Evolutionary conservation across 2,329 filamentous ascomycete genomes (phyloP), one percentile per base, ranked within the genome.

Genomic region (Apiospora arundinis): DNA sequence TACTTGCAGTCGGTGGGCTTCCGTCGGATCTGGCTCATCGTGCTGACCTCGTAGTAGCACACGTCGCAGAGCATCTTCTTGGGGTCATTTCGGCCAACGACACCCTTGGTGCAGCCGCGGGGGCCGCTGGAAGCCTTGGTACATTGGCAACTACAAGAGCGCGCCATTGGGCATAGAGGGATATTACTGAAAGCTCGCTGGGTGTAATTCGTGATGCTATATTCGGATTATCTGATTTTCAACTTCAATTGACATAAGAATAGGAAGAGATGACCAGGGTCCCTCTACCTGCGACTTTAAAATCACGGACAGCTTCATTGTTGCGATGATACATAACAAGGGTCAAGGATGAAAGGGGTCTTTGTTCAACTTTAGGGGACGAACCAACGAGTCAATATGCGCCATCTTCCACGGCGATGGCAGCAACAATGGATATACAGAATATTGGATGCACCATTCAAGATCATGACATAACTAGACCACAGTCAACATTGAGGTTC

Each of bases 401-500:
- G 5, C 14, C 52, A 8, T 1, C 25, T 25, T 11, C 52, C 18
- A 18, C 16, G 11, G 14, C 16, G 23, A 21, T 7, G 7, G 1
- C 49, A 52, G 23, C 48, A 32, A 52, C 23, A 56, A 32, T 56
- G 49, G 16, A 21, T 11, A 25, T 7, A 23, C 3, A 7, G 25
- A 8, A 56, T 14, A 12, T 56, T 25, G 28, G 14, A 16, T 4
- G 0, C 4, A 28, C 49, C 23, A 28, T 0, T 16, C 49, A 28
- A 4, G 5, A 7, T 68, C 12, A 72, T 2, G 60, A 56, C 70
- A 72, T 70, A 37, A 70, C 70, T 7, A 70, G 40, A 1, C 70
- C 68, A 6, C 70, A 46, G 21, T 72, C 70, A 2, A 70, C 70
- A 21, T 70, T 72, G 3, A 72, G 16, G 8, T 72, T 69, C 60